phyloP scores from a whole-genome alignment of 1,284 basidiomycete species.

The Sporisorium scitamineum region DNA sequence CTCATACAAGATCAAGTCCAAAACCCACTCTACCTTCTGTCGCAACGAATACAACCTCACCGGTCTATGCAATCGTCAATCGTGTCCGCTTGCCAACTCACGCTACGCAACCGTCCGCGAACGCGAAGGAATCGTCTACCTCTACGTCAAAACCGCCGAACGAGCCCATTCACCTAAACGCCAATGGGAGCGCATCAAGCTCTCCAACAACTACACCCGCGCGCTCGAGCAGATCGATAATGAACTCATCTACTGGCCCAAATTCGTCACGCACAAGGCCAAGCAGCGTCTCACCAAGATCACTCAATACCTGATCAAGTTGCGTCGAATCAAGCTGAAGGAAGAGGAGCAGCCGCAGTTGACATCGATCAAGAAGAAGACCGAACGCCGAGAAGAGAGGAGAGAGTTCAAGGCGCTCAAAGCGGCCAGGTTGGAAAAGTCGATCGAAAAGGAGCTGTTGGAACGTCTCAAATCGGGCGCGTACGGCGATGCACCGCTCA shows the following conservation, averaged over 20 bases:
- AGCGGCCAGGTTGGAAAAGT: constrained; percentile 83
- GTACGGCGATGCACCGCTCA: constrained; percentile 96
- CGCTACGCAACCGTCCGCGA: constrained; percentile 97
- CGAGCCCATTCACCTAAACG: constrained; percentile 92
- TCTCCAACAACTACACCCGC: constrained; percentile 93
- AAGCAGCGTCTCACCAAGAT: constrained; percentile 99
- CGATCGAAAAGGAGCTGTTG: constrained; percentile 95
- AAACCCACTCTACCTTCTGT: constrained; percentile 81
- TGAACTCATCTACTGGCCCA: constrained; percentile 96
- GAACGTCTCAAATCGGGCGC: constrained; percentile 95
- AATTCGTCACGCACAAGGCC: constrained; percentile 97
- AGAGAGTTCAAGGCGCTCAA: constrained; percentile 96
- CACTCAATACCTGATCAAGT: constrained; percentile 98
- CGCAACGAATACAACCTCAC: constrained; percentile 98
- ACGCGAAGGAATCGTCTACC: constrained; percentile 89
- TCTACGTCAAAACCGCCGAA: constrained; percentile 99
- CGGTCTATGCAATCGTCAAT: constrained; percentile 94
- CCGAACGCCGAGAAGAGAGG: constrained; percentile 91
- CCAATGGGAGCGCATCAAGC: constrained; percentile 96
- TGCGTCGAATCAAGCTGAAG: constrained; percentile 87
- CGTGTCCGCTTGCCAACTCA: constrained; percentile 96
- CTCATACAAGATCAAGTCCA: constrained; percentile 68
- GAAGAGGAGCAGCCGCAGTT: constrained; percentile 84
- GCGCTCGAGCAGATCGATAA: constrained; percentile 85
- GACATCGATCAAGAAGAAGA: constrained; percentile 95